Conservation (phyloP, 495 filamentous ascomycete species). For the Entonaema liquescens region DNA sequence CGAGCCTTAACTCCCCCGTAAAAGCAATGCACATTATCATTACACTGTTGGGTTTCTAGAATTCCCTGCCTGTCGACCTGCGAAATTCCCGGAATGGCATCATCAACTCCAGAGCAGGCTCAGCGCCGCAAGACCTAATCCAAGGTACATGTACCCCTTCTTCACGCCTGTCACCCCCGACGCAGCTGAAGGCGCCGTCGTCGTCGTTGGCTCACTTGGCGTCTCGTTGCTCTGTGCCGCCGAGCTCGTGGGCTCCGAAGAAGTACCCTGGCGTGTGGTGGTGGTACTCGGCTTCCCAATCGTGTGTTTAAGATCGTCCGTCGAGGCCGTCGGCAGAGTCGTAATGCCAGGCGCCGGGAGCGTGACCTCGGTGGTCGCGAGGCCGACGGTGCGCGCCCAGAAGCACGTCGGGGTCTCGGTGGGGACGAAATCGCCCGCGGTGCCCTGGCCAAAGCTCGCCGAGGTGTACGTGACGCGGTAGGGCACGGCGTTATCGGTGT, state of each 20-base stretch:
- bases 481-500: constrained; percentile 24
- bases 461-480: constrained; percentile 29
- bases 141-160: constrained; percentile 8
- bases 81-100: not conserved
- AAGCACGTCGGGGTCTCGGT: constrained; percentile 22
- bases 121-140: constrained; percentile 8
- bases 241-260: not conserved
- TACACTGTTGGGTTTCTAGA: not conserved
- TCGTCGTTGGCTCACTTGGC: constrained; percentile 1
- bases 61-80: not conserved
- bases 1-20: not conserved
- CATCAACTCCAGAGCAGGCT: constrained; percentile 23
- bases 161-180: not conserved
- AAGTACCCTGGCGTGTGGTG: too few species aligned
- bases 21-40: not conserved
- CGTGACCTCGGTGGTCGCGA: constrained; percentile 16
- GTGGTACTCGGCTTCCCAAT: not conserved
- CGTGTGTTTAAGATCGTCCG: constrained; percentile 4
- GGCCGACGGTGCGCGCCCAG: constrained; percentile 25
- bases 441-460: constrained; percentile 19
- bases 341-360: constrained; percentile 21
- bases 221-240: not conserved
- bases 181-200: constrained; percentile 17
- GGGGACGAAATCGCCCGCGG: constrained; percentile 21
- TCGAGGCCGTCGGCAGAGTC: constrained; percentile 10